A percentile compares a stretch with the other conserved stretches of the same genome.
phyloP scores from a whole-genome alignment of 768 basidiomycete genomes.

The Russula brevipes region DNA sequence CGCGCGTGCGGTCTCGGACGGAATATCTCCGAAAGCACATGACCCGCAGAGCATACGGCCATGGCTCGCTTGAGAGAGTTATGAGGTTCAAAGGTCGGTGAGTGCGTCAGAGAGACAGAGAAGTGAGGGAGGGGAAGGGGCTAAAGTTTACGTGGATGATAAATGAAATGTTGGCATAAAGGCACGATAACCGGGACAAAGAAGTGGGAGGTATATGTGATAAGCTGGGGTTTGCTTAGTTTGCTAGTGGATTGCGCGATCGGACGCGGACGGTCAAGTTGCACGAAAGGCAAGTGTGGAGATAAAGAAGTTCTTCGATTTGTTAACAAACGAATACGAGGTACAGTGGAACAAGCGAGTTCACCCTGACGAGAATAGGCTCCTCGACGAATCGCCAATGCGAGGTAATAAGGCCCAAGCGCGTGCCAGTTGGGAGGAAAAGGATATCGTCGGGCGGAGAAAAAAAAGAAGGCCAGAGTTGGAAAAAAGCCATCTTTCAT shows the following conservation, averaged over 20 bases:
- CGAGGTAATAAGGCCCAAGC: not conserved
- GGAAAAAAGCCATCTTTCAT: not conserved
- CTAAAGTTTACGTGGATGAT: not conserved
- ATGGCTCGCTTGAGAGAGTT: not conserved
- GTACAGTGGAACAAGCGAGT: not conserved
- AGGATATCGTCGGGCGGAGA: no score
- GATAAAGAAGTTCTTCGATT: slow-evolving; percentile 15
- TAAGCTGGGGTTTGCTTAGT: not conserved
- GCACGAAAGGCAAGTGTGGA: not conserved
- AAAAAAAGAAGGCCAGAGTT: not conserved
- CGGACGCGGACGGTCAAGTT: not conserved
- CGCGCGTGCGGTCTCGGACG: not conserved
- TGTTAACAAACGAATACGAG: not conserved
- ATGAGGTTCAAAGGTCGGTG: not conserved
- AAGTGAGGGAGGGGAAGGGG: not conserved
- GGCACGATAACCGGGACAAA: not conserved
- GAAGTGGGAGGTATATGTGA: not conserved
- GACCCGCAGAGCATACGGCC: not conserved
- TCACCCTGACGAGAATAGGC: no score
- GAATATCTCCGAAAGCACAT: not conserved
- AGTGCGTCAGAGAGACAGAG: not conserved
- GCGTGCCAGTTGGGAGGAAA: no score
- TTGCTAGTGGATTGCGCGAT: slow-evolving; percentile 5
- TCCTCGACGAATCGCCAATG: not conserved
- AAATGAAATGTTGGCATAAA: not conserved